These are phyloP conservation scores for Suillus subaureus DNA, from an alignment of 768 basidiomycete species.

Conservation along the genomic window DNA sequence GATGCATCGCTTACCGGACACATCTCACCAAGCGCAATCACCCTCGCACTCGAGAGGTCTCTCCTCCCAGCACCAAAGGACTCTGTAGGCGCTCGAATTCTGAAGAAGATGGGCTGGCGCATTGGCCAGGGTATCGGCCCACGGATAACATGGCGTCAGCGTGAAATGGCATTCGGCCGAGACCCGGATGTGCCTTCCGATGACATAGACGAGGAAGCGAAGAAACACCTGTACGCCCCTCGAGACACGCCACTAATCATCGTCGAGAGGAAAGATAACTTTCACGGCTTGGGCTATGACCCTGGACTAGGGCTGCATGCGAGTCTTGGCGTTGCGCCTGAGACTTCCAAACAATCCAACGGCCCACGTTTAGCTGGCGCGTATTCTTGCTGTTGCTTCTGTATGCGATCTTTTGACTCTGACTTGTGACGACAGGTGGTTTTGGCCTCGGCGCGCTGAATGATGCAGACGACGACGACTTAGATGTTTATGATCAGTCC, in stretches of 20 bases:
- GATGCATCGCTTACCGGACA: constrained; percentile 3
- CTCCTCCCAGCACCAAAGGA: constrained; percentile 76
- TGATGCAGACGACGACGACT: constrained; percentile 92
- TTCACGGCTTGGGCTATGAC: constrained; percentile 82
- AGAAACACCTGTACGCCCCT: constrained; percentile 85
- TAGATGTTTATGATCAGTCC: constrained; percentile 75
- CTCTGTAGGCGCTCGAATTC: constrained; percentile 80
- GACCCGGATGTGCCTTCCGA: constrained; percentile 36
- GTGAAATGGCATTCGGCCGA: constrained; percentile 69
- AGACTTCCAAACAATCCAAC: constrained; percentile 21
- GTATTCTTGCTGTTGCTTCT: constrained; percentile 13
- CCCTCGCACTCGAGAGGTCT: constrained; percentile 60
- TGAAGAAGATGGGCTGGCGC: constrained; percentile 97
- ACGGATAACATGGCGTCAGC: constrained; percentile 75
- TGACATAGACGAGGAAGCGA: constrained; percentile 78
- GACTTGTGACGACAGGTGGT: constrained; percentile 53
- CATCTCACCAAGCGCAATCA: constrained; percentile 52
- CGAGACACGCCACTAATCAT: constrained; percentile 70
- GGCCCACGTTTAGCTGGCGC: constrained; percentile 64
- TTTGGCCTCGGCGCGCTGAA: constrained; percentile 90
- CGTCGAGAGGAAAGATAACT: constrained; percentile 71
- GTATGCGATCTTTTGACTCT: constrained; percentile 1
- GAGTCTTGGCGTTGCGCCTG: constrained; percentile 44
- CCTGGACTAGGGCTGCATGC: constrained; percentile 66
- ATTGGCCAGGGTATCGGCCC: constrained; percentile 93